Percentiles rank a stretch among this genome's conserved stretches.
phyloP scores from a whole-genome alignment of 768 basidiomycete genomes.

The Terana coerulea region DNA sequence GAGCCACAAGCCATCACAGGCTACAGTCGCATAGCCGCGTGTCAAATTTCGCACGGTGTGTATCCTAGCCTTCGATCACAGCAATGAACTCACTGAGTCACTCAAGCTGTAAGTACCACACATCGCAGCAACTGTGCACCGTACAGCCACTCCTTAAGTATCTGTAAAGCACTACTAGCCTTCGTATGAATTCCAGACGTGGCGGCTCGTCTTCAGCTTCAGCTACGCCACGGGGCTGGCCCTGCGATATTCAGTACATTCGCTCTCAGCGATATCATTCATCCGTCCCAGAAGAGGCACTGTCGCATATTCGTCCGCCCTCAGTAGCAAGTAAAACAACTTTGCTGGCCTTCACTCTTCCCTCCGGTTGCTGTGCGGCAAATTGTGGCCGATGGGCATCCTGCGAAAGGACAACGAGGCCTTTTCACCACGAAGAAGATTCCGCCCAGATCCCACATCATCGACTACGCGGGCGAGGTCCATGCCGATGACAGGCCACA shows the following conservation, averaged over 20 bases:
- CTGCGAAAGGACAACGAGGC: conserved; percentile 66
- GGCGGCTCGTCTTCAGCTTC: background rate
- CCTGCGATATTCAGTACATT: conserved; percentile 52
- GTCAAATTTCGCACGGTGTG: conserved; percentile 10
- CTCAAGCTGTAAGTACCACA: too few relatives aligned
- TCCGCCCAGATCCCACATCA: conserved; percentile 56
- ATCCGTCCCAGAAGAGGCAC: conserved; percentile 46
- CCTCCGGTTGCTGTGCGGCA: conserved; percentile 50
- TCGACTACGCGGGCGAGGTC: conserved; percentile 83
- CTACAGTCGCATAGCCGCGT: conserved; percentile 3
- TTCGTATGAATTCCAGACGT: too few relatives aligned
- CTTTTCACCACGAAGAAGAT: conserved; percentile 78
- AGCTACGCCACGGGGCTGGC: conserved; percentile 39
- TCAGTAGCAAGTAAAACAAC: too few relatives aligned
- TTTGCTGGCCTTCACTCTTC: conserved; percentile 7
- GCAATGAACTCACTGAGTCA: too few relatives aligned
- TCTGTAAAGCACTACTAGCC: too few relatives aligned
- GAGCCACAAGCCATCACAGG: background rate
- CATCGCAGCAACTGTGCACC: too few relatives aligned
- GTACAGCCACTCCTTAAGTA: too few relatives aligned
- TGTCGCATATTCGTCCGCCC: conserved; percentile 31
- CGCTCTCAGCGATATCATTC: conserved; percentile 48
- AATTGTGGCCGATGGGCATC: conserved; percentile 59
- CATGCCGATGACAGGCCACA: conserved; percentile 70
- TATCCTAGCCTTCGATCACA: too few relatives aligned